Percentiles rank a stretch among this genome's conserved stretches.
Evolutionary conservation across 176 grass and related monocot species (phyloP).

Genomic region (Paspalum notatum): DNA sequence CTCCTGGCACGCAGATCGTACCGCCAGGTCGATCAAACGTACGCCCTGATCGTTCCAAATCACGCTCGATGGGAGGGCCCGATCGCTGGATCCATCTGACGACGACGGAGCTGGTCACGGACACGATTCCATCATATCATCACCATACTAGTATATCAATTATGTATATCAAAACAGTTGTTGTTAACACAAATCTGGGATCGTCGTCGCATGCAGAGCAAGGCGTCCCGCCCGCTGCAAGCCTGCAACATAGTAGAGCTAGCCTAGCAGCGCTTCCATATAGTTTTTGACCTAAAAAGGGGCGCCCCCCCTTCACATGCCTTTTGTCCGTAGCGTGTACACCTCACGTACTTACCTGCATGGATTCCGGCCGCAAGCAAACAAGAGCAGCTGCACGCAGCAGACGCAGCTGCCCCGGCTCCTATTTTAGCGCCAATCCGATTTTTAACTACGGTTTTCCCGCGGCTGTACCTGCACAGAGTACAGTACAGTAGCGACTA

Average conservation of each 20-base stretch:
- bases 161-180: not conserved
- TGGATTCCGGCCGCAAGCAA: conserved; percentile 39
- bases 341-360: conserved; percentile 52
- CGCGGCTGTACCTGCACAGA: not conserved
- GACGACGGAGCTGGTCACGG: no score
- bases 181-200: conserved; percentile 16
- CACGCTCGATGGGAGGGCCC: no score
- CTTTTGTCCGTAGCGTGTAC: conserved; percentile 39
- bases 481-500: not conserved
- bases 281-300: conserved; percentile 36
- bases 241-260: conserved; percentile 4
- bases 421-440: not conserved
- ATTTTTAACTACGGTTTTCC: not conserved
- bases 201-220: not conserved
- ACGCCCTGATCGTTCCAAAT: no score
- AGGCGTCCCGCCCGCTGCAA: not conserved
- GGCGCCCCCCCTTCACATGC: conserved; percentile 48
- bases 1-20: no score
- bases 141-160: not conserved
- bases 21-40: not conserved
- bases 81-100: no score
- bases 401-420: not conserved
- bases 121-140: not conserved
- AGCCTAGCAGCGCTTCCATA: not conserved
- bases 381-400: conserved; percentile 36